phyloP scores from a whole-genome alignment of 192 early-diverging fungal species.

The Thamnidium elegans region DNA sequence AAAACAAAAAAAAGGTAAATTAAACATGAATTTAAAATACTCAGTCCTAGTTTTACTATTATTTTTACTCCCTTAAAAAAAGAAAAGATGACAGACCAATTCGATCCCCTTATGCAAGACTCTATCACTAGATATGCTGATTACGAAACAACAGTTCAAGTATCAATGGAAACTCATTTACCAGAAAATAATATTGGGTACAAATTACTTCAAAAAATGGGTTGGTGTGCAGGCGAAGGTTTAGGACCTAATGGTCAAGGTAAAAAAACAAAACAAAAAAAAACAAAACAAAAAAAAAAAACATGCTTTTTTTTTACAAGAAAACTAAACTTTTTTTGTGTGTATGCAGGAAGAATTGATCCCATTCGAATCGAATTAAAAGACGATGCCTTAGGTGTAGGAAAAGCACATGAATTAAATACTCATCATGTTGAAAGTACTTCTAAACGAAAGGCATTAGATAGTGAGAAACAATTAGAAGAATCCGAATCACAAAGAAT shows the following conservation, averaged over 20 bases:
- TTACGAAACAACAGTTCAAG: slow-evolving; percentile 28
- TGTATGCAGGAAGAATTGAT: slow-evolving; percentile 55
- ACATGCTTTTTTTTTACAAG: neutral
- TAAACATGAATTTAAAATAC: no score
- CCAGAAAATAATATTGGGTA: slow-evolving; percentile 64
- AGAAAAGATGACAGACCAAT: neutral
- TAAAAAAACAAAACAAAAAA: slow-evolving; percentile 28
- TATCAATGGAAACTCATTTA: slow-evolving; percentile 59
- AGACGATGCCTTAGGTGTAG: slow-evolving; percentile 62
- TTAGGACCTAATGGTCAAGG: slow-evolving; percentile 57
- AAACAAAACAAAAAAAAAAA: neutral
- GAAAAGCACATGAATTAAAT: slow-evolving; percentile 55
- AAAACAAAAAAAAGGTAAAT: no score
- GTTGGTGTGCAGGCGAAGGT: slow-evolving; percentile 64
- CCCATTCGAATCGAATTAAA: slow-evolving; percentile 70
- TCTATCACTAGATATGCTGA: slow-evolving; percentile 3
- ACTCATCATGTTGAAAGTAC: slow-evolving; percentile 56
- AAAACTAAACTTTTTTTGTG: neutral
- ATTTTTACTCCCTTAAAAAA: neutral
- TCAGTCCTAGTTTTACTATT: no score
- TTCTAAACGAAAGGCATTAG: slow-evolving; percentile 57
- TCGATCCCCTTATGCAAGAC: neutral
- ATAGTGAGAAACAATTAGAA: slow-evolving; percentile 61
- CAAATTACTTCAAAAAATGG: slow-evolving; percentile 66
- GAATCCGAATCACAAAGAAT: slow-evolving; percentile 59